Percentiles rank a stretch among this genome's conserved stretches.
Evolutionary conservation across 345 rosid species (phyloP).

Genomic region (Tarenaya hassleriana): DNA sequence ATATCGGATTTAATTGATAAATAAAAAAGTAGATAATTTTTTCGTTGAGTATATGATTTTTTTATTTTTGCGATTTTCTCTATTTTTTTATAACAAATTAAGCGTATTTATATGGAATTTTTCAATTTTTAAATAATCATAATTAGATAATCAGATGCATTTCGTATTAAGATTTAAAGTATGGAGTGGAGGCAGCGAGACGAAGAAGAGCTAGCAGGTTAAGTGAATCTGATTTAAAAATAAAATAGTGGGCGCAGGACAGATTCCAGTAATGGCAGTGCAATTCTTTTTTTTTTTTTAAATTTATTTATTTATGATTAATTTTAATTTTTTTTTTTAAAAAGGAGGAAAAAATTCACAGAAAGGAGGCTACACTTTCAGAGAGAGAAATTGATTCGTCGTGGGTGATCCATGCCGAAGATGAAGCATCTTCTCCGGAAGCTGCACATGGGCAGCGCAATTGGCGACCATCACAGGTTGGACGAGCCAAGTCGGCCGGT

Average conservation of each 20-base stretch:
- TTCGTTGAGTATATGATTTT: too few species aligned
- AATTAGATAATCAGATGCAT: too few species aligned
- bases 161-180: slow-evolving; percentile 25
- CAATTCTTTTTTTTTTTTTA: slow-evolving; percentile 6
- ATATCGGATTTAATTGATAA: too few species aligned
- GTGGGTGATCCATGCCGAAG: slow-evolving; percentile 90
- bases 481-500: slow-evolving; percentile 35
- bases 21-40: too few species aligned
- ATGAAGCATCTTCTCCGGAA: slow-evolving; percentile 87
- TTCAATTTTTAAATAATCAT: too few species aligned
- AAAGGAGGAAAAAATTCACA: not conserved
- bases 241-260: slow-evolving; percentile 43
- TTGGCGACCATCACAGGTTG: slow-evolving; percentile 49
- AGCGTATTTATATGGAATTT: too few species aligned
- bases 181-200: slow-evolving; percentile 36
- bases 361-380: slow-evolving; percentile 21
- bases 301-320: slow-evolving; percentile 3
- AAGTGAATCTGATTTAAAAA: slow-evolving; percentile 53
- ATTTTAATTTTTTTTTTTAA: too few species aligned
- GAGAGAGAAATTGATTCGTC: slow-evolving; percentile 27
- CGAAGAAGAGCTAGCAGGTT: slow-evolving; percentile 71
- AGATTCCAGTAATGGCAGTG: slow-evolving; percentile 28
- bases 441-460: slow-evolving; percentile 88
- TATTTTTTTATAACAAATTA: too few species aligned
- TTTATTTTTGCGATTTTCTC: too few species aligned